A percentile compares a stretch with the other conserved stretches of the same genome.
Conservation (phyloP, 2,329 filamentous ascomycete species). For the Cordyceps militaris region DNA sequence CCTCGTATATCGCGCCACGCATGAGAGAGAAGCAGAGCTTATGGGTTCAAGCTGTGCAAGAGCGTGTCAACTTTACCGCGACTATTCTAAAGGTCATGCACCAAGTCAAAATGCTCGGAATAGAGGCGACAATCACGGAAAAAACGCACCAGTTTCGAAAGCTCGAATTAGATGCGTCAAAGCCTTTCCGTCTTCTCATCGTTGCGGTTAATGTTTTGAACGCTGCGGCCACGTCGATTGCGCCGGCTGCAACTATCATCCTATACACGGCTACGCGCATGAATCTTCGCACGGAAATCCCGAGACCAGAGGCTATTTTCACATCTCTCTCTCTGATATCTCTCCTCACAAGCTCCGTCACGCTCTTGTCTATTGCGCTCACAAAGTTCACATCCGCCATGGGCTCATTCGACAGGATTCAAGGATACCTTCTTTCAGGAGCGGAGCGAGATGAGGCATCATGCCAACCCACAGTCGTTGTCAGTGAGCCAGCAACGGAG, state of each 20-base stretch:
- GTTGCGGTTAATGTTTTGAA: constrained; percentile 4
- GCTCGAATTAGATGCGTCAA: constrained; percentile 2
- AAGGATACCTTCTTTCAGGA: background rate
- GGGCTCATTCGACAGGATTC: constrained; percentile 4
- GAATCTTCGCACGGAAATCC: background rate
- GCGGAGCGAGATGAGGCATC: background rate
- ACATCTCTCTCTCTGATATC: background rate
- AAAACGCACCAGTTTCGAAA: constrained; percentile 5
- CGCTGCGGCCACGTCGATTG: background rate
- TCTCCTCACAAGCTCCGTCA: background rate
- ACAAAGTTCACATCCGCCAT: constrained; percentile 1
- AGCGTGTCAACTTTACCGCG: constrained; percentile 3
- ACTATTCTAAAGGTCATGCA: constrained; percentile 2
- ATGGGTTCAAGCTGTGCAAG: constrained; percentile 1
- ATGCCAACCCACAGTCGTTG: background rate
- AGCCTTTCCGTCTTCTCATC: constrained; percentile 2
- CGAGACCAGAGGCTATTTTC: background rate
- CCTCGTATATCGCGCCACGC: background rate
- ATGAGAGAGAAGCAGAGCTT: background rate
- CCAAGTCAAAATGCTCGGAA: constrained; percentile 3
- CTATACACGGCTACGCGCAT: constrained; percentile 2
- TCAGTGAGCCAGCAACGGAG: background rate
- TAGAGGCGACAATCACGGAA: constrained; percentile 1
- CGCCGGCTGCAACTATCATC: background rate
- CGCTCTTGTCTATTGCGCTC: background rate